Percentiles rank a stretch among this genome's conserved stretches.
Evolutionary conservation across 2,329 filamentous ascomycete species (phyloP).

Genomic region (Dactylellina leptospora): DNA sequence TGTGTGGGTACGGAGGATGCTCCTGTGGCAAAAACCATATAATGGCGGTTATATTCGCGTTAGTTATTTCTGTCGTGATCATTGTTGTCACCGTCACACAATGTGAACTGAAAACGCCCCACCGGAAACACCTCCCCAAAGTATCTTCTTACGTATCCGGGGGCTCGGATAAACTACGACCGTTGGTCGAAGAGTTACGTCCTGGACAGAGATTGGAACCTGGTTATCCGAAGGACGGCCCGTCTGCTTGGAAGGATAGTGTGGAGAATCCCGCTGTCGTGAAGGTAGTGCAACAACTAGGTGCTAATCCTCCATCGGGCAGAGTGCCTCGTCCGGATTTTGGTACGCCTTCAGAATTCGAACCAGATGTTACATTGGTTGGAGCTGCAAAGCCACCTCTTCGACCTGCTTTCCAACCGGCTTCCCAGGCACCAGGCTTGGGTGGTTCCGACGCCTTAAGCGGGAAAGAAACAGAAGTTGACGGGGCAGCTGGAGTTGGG

Average conservation of each 20-base stretch:
- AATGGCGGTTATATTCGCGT: not conserved
- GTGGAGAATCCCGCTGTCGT: not conserved
- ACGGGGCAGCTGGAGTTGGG: too few relatives aligned
- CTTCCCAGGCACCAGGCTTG: too few relatives aligned
- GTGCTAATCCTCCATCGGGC: not conserved
- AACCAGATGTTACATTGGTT: too few relatives aligned
- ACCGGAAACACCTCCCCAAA: not conserved
- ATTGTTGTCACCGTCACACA: conserved; percentile 1
- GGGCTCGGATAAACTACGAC: not conserved
- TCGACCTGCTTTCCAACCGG: too few relatives aligned
- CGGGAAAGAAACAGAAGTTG: too few relatives aligned
- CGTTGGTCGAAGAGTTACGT: not conserved
- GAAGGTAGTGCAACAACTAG: not conserved
- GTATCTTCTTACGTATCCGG: not conserved
- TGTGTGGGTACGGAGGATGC: not conserved
- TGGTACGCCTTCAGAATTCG: too few relatives aligned
- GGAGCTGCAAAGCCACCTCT: too few relatives aligned
- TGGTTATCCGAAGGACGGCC: not conserved
- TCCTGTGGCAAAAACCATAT: not conserved
- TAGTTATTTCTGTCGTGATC: not conserved
- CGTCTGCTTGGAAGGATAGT: not conserved
- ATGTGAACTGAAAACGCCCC: not conserved
- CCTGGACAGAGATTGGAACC: not conserved
- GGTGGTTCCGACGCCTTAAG: too few relatives aligned
- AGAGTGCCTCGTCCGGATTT: too few relatives aligned